These are phyloP conservation scores for Monilinia fructigena DNA, from an alignment of 2,329 filamentous ascomycete species.

Conservation along the genomic window DNA sequence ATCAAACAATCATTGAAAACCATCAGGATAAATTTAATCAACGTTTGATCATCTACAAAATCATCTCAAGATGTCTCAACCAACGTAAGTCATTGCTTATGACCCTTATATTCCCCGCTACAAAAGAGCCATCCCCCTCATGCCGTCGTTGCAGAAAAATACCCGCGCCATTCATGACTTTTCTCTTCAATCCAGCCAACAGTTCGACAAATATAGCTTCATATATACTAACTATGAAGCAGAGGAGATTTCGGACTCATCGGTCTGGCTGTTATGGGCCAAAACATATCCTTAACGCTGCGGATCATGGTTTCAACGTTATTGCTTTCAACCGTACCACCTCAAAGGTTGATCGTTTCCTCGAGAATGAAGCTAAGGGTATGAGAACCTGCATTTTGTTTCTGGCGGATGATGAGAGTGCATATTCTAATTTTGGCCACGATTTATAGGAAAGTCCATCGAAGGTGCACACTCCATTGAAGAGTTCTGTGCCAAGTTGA, in stretches of 20 bases:
- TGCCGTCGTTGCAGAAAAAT: background rate
- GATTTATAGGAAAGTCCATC: conserved; percentile 73
- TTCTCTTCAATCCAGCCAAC: background rate
- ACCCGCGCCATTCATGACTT: conserved; percentile 16
- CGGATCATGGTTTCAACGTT: conserved; percentile 92
- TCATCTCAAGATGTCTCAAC: conserved; percentile 36
- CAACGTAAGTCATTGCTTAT: conserved; percentile 58
- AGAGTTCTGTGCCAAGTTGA: conserved; percentile 95
- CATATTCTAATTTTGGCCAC: conserved; percentile 22
- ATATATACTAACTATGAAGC: conserved; percentile 31
- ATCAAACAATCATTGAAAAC: conserved; percentile 20
- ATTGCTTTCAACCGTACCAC: conserved; percentile 99
- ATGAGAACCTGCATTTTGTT: conserved; percentile 33
- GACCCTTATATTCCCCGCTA: conserved; percentile 31
- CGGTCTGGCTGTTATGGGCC: conserved; percentile 86
- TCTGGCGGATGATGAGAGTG: conserved; percentile 3
- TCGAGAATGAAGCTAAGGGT: conserved; percentile 86
- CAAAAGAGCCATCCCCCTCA: conserved; percentile 11
- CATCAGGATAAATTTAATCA: conserved; percentile 22
- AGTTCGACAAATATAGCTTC: background rate
- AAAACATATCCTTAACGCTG: conserved; percentile 87
- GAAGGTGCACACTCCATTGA: conserved; percentile 89
- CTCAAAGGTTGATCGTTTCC: conserved; percentile 94
- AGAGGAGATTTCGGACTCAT: conserved; percentile 81
- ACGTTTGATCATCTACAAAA: conserved; percentile 23